Percentiles rank a stretch among this genome's conserved stretches.
Conservation (phyloP, 768 basidiomycete species). For the Leccinum aurantiacum region DNA sequence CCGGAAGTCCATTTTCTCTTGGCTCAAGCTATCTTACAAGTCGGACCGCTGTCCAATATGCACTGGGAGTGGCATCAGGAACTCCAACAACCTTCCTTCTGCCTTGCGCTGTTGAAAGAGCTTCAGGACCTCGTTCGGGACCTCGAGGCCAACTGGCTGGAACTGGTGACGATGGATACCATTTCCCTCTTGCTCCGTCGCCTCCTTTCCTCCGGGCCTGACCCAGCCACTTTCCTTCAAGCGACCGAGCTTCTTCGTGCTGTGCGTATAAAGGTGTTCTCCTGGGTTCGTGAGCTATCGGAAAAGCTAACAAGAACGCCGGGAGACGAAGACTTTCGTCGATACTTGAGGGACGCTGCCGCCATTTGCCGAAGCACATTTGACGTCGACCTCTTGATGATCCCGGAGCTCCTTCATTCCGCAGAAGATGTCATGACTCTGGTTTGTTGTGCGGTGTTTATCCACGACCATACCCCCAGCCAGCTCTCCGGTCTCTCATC, state of each 20-base stretch:
- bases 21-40: slow-evolving; percentile 45
- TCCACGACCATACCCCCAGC: slow-evolving; percentile 28
- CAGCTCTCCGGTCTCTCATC: slow-evolving; percentile 4
- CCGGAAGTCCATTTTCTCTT: slow-evolving; percentile 44
- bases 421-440: too few relatives aligned
- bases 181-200: slow-evolving; percentile 32
- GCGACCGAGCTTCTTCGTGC: too few relatives aligned
- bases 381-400: too few relatives aligned
- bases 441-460: slow-evolving; percentile 22
- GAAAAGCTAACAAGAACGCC: too few relatives aligned
- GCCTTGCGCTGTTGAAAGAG: slow-evolving; percentile 37
- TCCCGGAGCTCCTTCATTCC: too few relatives aligned
- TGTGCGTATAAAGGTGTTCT: too few relatives aligned
- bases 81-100: slow-evolving; percentile 34
- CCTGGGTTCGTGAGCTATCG: too few relatives aligned
- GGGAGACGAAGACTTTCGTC: too few relatives aligned
- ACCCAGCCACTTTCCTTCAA: too few relatives aligned
- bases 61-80: slow-evolving; percentile 43
- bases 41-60: slow-evolving; percentile 31
- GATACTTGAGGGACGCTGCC: too few relatives aligned
- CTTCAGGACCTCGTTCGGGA: slow-evolving; percentile 35
- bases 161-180: slow-evolving; percentile 32
- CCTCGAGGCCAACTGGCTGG: slow-evolving; percentile 44
- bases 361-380: too few relatives aligned
- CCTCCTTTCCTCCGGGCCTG: too few relatives aligned